phyloP scores from a whole-genome alignment of 2,329 filamentous ascomycete species.

The Dactylellina leptospora region DNA sequence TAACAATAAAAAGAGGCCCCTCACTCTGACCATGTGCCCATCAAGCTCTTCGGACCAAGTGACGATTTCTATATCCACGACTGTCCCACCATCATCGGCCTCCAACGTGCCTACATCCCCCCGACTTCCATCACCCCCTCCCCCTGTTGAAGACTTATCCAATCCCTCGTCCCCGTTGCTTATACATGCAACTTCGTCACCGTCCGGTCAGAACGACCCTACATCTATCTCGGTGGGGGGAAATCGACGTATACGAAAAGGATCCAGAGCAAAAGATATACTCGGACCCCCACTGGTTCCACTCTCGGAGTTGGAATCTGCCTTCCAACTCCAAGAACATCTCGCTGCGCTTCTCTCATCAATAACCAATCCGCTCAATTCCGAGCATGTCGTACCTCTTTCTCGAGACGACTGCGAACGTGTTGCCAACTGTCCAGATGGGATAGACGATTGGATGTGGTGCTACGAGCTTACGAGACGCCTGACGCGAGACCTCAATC shows the following conservation, averaged over 20 bases:
- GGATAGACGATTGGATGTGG: constrained; percentile 88
- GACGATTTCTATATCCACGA: constrained; percentile 29
- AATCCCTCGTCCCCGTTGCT: constrained; percentile 51
- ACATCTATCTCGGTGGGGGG: constrained; percentile 67
- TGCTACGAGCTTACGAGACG: constrained; percentile 98
- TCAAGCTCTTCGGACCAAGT: constrained; percentile 8
- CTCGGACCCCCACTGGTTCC: constrained; percentile 83
- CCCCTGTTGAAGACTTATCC: constrained; percentile 92
- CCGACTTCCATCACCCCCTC: constrained; percentile 91
- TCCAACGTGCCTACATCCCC: constrained; percentile 75
- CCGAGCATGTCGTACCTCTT: constrained; percentile 72
- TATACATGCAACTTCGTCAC: constrained; percentile 76
- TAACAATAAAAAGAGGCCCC: no score
- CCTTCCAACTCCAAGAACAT: constrained; percentile 97
- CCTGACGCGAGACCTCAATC: constrained; percentile 92
- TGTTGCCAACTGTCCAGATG: constrained; percentile 80
- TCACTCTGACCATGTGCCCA: constrained; percentile 5
- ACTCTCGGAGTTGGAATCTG: constrained; percentile 80
- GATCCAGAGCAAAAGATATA: constrained; percentile 92
- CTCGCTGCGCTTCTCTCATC: constrained; percentile 89
- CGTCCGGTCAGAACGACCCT: constrained; percentile 66
- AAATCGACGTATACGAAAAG: constrained; percentile 85
- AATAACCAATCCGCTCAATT: constrained; percentile 71
- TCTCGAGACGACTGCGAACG: constrained; percentile 77
- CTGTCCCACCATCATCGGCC: constrained; percentile 1